phyloP scores from a whole-genome alignment of 176 grass and related monocot genomes.

The Raddia distichophylla region DNA sequence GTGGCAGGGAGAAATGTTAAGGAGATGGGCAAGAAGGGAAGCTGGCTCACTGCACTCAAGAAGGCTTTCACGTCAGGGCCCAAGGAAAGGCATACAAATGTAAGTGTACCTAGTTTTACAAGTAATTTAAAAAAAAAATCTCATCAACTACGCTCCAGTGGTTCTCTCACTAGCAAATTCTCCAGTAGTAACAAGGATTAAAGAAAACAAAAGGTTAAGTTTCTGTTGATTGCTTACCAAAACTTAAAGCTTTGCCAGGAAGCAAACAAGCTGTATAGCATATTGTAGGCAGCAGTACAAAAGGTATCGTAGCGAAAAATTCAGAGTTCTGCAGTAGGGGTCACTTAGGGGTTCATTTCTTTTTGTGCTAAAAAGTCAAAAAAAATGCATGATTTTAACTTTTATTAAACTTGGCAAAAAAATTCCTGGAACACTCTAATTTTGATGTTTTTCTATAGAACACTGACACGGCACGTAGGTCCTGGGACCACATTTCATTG shows the following conservation, averaged over 20 bases:
- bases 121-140: neutral
- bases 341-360: neutral
- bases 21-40: slow-evolving; percentile 97
- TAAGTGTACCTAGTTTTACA: slow-evolving; percentile 41
- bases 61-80: slow-evolving; percentile 69
- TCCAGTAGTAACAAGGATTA: neutral
- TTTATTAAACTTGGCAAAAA: too few relatives aligned
- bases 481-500: too few relatives aligned
- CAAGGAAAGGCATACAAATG: slow-evolving; percentile 70
- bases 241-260: slow-evolving; percentile 2
- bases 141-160: neutral
- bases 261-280: slow-evolving; percentile 18
- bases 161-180: neutral
- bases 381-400: neutral
- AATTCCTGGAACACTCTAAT: too few relatives aligned
- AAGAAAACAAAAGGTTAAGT: neutral
- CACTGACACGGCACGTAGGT: too few relatives aligned
- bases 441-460: too few relatives aligned
- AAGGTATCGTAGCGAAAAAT: slow-evolving; percentile 20
- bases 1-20: slow-evolving; percentile 55
- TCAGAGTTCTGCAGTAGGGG: neutral
- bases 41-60: slow-evolving; percentile 82
- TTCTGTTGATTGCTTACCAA: neutral
- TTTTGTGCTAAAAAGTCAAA: neutral
- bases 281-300: neutral